These are phyloP conservation scores for Leccinum idahoense DNA, from an alignment of 1,284 basidiomycete species.

Conservation along the genomic window DNA sequence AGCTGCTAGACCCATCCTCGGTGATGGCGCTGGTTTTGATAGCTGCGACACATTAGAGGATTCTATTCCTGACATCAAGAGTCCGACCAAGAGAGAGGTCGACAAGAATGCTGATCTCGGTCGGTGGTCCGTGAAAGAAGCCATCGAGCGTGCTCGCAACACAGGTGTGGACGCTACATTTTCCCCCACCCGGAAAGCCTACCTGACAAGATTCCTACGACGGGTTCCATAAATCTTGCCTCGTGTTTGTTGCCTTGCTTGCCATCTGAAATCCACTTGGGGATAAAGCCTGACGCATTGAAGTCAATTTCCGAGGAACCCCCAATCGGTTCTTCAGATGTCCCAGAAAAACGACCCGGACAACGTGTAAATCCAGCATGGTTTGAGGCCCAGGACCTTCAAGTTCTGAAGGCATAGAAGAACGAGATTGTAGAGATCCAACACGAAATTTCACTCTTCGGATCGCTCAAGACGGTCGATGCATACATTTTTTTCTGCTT, in stretches of 20 bases:
- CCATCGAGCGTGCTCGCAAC: slow-evolving; percentile 69
- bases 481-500: slow-evolving; percentile 39
- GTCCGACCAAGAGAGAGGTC: slow-evolving; percentile 28
- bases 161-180: slow-evolving; percentile 50
- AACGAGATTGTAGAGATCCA: slow-evolving; percentile 75
- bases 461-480: slow-evolving; percentile 71
- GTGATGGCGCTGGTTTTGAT: slow-evolving; percentile 17
- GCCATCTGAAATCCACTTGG: slow-evolving; percentile 73
- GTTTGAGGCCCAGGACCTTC: slow-evolving; percentile 76
- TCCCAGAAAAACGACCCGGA: slow-evolving; percentile 29
- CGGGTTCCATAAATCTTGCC: slow-evolving; percentile 69
- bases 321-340: slow-evolving; percentile 41
- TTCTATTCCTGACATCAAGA: slow-evolving; percentile 33
- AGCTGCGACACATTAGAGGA: slow-evolving; percentile 39
- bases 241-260: slow-evolving; percentile 64
- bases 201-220: slow-evolving; percentile 35
- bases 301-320: slow-evolving; percentile 61
- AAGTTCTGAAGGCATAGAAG: slow-evolving; percentile 67
- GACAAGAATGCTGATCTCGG: slow-evolving; percentile 58
- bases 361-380: slow-evolving; percentile 51
- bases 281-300: slow-evolving; percentile 60
- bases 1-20: slow-evolving; percentile 24
- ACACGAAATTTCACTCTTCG: slow-evolving; percentile 75
- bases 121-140: slow-evolving; percentile 63
- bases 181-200: slow-evolving; percentile 35